phyloP scores from a whole-genome alignment of 768 basidiomycete genomes.

The Boletus rufocinnamomeus region DNA sequence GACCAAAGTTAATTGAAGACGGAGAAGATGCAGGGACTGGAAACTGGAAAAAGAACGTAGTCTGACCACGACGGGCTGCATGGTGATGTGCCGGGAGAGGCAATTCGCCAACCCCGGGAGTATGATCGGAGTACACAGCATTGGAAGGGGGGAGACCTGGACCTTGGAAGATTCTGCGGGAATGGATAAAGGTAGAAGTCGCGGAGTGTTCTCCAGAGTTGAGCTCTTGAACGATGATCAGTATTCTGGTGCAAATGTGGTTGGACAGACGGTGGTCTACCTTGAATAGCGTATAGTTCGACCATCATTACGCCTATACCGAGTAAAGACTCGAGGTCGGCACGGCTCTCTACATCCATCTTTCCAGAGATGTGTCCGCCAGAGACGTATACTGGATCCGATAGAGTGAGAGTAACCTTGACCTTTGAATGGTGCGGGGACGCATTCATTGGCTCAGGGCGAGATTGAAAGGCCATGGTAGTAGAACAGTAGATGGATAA shows the following conservation, averaged over 20 bases:
- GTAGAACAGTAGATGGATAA: not conserved
- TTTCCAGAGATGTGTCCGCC: conserved; percentile 70
- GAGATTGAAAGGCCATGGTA: conserved; percentile 36
- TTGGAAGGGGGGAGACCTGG: conserved; percentile 83
- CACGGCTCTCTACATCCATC: conserved; percentile 77
- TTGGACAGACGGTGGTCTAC: conserved; percentile 32
- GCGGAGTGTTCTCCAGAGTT: conserved; percentile 80
- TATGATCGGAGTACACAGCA: conserved; percentile 62
- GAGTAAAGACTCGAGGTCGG: conserved; percentile 61
- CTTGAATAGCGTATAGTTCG: conserved; percentile 74
- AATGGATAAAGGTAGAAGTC: conserved; percentile 73
- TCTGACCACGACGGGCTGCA: conserved; percentile 72
- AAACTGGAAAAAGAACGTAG: conserved; percentile 81
- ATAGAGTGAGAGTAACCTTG: conserved; percentile 62
- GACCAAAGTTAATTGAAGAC: conserved; percentile 69
- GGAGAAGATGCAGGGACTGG: conserved; percentile 69
- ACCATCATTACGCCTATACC: conserved; percentile 78
- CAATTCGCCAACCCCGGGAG: conserved; percentile 54
- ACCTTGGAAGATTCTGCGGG: conserved; percentile 74
- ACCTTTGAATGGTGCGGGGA: conserved; percentile 79
- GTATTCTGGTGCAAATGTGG: not conserved
- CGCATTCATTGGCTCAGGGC: conserved; percentile 75
- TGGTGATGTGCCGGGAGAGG: conserved; percentile 65
- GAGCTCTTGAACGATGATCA: conserved; percentile 51
- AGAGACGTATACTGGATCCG: conserved; percentile 63